phyloP scores from a whole-genome alignment of 164 flowering plant genomes.

The Annona cherimola region DNA sequence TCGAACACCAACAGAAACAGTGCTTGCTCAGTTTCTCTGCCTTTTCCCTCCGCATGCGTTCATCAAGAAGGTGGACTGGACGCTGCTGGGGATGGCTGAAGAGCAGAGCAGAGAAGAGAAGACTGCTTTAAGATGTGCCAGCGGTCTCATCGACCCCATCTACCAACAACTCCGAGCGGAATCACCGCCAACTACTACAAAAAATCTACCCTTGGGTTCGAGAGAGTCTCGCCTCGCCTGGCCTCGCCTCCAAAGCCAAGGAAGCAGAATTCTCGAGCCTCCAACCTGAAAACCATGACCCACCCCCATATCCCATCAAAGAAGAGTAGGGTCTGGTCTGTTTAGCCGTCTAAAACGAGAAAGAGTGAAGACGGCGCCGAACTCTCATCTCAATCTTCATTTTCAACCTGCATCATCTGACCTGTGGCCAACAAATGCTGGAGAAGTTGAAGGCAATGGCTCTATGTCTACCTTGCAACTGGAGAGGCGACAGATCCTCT shows the following conservation, averaged over 20 bases:
- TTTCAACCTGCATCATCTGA: constrained; percentile 16
- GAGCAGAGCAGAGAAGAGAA: constrained; percentile 15
- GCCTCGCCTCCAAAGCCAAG: constrained; percentile 1
- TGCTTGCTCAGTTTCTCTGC: constrained; percentile 34
- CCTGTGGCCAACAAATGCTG: constrained; percentile 7
- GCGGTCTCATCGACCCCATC: constrained; percentile 27
- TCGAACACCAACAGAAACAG: constrained; percentile 4
- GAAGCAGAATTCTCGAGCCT: constrained; percentile 15
- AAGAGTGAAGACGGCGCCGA: background rate
- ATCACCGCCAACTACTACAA: constrained; percentile 6
- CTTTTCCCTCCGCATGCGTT: constrained; percentile 28
- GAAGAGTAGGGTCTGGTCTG: background rate
- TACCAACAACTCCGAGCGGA: background rate
- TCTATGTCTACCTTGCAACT: constrained; percentile 24
- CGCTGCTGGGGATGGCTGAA: background rate
- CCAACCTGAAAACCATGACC: constrained; percentile 1
- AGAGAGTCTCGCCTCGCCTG: background rate
- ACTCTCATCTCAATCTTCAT: constrained; percentile 18
- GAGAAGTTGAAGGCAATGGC: constrained; percentile 15
- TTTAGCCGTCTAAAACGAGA: background rate
- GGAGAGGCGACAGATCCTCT: constrained; percentile 31
- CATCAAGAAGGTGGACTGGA: constrained; percentile 41
- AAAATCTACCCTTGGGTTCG: constrained; percentile 23
- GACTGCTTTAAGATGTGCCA: constrained; percentile 5
- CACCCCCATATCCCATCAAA: background rate